Percentiles rank a stretch among this genome's conserved stretches.
phyloP scores from a whole-genome alignment of 2,329 filamentous ascomycete species.

The Arthroderma sp. region DNA sequence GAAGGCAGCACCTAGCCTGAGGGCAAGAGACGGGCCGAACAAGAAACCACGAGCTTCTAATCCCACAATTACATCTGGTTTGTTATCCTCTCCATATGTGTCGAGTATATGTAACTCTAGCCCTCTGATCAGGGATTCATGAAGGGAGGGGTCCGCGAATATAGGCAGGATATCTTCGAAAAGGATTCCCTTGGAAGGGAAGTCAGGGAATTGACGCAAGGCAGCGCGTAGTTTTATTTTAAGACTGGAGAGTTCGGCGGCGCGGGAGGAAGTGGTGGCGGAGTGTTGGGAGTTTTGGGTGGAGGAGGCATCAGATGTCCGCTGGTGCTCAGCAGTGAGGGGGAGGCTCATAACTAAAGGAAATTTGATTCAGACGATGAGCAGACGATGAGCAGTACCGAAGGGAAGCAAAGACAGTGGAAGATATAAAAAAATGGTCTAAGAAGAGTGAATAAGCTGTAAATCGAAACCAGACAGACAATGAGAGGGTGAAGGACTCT shows the following conservation, averaged over 20 bases:
- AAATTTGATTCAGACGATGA: neutral
- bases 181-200: constrained; percentile 79
- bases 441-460: no score
- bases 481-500: no score
- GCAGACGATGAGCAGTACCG: no score
- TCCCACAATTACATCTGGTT: constrained; percentile 82
- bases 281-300: constrained; percentile 30
- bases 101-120: constrained; percentile 70
- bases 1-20: constrained; percentile 71
- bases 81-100: constrained; percentile 43
- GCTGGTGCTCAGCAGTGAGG: constrained; percentile 15
- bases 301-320: constrained; percentile 26
- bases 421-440: no score
- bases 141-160: constrained; percentile 64
- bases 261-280: constrained; percentile 33
- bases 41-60: constrained; percentile 91
- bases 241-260: constrained; percentile 48
- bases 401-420: no score
- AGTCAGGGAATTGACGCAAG: constrained; percentile 80
- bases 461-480: no score
- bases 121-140: constrained; percentile 65
- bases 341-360: constrained; percentile 21
- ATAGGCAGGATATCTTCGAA: constrained; percentile 98
- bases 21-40: constrained; percentile 78
- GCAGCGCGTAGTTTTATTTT: constrained; percentile 54